Percentiles rank a stretch among this genome's conserved stretches.
phyloP scores from a whole-genome alignment of 345 rosid genomes.

The Gossypium anomalum region DNA sequence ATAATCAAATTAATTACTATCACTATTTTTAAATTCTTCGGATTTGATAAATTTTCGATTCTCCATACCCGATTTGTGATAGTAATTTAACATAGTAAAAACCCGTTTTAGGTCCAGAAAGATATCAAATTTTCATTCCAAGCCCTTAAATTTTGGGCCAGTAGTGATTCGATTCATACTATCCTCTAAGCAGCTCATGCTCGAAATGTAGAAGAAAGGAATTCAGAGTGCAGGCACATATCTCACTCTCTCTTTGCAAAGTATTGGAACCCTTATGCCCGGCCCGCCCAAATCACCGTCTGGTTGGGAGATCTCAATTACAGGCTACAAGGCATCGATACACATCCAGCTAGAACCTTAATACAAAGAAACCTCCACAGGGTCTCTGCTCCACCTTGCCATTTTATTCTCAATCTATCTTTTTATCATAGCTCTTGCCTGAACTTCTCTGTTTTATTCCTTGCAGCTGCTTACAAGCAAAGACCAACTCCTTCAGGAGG shows the following conservation, averaged over 20 bases:
- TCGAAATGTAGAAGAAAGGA: slow-evolving; percentile 44
- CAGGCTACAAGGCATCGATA: slow-evolving; percentile 47
- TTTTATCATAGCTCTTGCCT: background rate
- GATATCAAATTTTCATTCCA: no score
- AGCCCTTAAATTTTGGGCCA: background rate
- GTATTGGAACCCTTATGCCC: slow-evolving; percentile 33
- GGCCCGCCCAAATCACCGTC: slow-evolving; percentile 41
- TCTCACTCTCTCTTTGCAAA: slow-evolving; percentile 45
- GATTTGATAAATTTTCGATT: no score
- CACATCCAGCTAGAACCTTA: slow-evolving; percentile 46
- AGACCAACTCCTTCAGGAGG: slow-evolving; percentile 71
- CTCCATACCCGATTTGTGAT: no score
- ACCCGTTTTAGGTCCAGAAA: no score
- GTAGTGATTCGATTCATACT: background rate
- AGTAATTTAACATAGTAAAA: no score
- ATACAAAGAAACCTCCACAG: slow-evolving; percentile 47
- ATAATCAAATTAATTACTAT: no score
- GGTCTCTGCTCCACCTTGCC: slow-evolving; percentile 23
- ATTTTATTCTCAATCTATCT: background rate
- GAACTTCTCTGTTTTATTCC: background rate
- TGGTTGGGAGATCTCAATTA: slow-evolving; percentile 76
- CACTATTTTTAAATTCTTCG: no score
- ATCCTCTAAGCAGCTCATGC: slow-evolving; percentile 18
- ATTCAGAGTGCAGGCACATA: slow-evolving; percentile 39
- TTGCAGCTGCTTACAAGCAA: slow-evolving; percentile 50